Evolutionary conservation across 306 rosid species (phyloP), one percentile per base, ranked within the genome.

Genomic region (Comarum palustre): DNA sequence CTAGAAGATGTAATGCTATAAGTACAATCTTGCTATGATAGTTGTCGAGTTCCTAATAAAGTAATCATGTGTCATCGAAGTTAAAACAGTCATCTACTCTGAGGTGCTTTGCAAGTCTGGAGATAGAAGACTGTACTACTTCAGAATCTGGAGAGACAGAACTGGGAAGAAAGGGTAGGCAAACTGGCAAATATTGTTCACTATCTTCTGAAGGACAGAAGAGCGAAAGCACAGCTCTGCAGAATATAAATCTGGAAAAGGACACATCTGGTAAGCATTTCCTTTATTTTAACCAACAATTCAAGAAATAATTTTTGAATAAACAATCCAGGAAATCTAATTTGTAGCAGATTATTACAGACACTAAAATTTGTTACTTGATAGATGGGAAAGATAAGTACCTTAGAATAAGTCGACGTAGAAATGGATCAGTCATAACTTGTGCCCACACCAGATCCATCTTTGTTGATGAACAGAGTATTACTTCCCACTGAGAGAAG

Each of bases 381-480:
- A 25, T 47, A 74, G 48, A 12, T 22, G 46, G 58, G 45, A 51
- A 22, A 70, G 75, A 75, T 9, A 74, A 24, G 62, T 84, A 91
- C 99, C 97, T 95, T 60, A 95, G 80, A 73, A 95, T 86, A 76
- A 95, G 93, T 63, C 97, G 92, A 38, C 99, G 88, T 68, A 95
- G 77, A 83, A 95, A 88, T 13, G 94, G 93, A 81, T 95, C 99
- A 16, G 80, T 73, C 61, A 95, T 78, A 69, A 95, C 88, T 85
- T 95, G 99, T 51, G 90, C 97, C 99, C 99, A 92, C 62, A 88
- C 97, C 76, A 95, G 81, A 90, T 91, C 85, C 84, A 95, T 82
- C 82, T 66, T 82, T 71, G 86, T 88, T 71, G 96, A 81, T 51
- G 87, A 84, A 84, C 96, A 90, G 34, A 95, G 89, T 77, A 81